Evolutionary conservation across 768 basidiomycete genomes (phyloP).

Genomic region (Russula compacta): DNA sequence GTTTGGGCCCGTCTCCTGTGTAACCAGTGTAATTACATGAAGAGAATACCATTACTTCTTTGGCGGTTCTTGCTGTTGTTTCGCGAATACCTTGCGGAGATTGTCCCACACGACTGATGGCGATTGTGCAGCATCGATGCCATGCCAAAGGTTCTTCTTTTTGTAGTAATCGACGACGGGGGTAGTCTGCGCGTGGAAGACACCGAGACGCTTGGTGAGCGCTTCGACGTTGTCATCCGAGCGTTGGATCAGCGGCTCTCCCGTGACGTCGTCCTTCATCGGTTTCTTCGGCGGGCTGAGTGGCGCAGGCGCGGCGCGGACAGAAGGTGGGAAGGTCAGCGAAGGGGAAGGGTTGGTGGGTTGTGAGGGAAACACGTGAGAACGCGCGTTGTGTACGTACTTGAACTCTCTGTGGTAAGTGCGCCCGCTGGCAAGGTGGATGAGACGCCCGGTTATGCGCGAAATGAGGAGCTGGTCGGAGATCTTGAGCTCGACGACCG

Average conservation of each 20-base stretch:
- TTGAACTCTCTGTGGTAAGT: slow-evolving; percentile 94
- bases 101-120: slow-evolving; percentile 89
- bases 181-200: slow-evolving; percentile 92
- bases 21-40: background rate
- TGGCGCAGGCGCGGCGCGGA: background rate
- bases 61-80: slow-evolving; percentile 26
- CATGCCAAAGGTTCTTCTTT: slow-evolving; percentile 79
- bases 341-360: background rate
- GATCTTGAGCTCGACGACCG: slow-evolving; percentile 87
- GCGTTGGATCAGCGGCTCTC: slow-evolving; percentile 93
- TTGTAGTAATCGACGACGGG: slow-evolving; percentile 98
- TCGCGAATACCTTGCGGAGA: slow-evolving; percentile 55
- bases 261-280: slow-evolving; percentile 89
- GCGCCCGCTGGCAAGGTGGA: slow-evolving; percentile 83
- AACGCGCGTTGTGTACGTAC: slow-evolving; percentile 38
- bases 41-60: background rate
- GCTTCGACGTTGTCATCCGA: slow-evolving; percentile 98
- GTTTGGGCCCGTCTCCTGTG: background rate
- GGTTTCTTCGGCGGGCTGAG: slow-evolving; percentile 91
- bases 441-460: slow-evolving; percentile 91
- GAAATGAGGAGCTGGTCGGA: slow-evolving; percentile 94
- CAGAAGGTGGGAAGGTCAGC: background rate
- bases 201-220: slow-evolving; percentile 73
- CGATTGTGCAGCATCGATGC: slow-evolving; percentile 89
- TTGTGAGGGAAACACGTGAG: background rate